Evolutionary conservation across 306 rosid genomes (phyloP).

Genomic region (Quillaja saponaria): DNA sequence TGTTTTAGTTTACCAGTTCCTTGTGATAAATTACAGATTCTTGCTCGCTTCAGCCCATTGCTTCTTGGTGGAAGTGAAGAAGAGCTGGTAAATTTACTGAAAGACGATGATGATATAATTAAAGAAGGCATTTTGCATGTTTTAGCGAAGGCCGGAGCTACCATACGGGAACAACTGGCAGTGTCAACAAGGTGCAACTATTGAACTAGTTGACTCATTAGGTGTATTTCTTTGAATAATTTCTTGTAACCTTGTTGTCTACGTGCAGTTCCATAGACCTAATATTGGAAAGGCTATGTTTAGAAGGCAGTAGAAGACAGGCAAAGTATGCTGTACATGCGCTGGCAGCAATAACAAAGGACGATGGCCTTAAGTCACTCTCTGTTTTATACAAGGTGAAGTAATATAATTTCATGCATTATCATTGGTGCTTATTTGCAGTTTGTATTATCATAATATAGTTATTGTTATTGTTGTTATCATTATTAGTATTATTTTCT

Average conservation of each 20-base stretch:
- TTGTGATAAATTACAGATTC: constrained; percentile 58
- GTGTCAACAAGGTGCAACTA: constrained; percentile 68
- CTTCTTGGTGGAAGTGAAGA: constrained; percentile 81
- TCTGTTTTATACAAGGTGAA: constrained; percentile 94
- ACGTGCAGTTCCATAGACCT: constrained; percentile 85
- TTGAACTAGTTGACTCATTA: constrained; percentile 18
- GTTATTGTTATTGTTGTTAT: constrained; percentile 3
- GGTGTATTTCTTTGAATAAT: constrained; percentile 19
- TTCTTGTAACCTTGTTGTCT: constrained; percentile 32
- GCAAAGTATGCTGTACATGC: constrained; percentile 98
- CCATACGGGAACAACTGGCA: constrained; percentile 79
- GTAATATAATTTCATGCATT: constrained; percentile 36
- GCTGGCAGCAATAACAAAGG: constrained; percentile 92
- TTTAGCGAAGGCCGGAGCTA: constrained; percentile 94
- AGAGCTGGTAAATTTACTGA: constrained; percentile 72
- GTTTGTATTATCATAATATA: not conserved
- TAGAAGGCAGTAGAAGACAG: constrained; percentile 93
- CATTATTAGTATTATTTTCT: not conserved
- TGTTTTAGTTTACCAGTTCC: constrained; percentile 14
- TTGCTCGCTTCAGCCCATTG: constrained; percentile 86
- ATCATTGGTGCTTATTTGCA: constrained; percentile 1
- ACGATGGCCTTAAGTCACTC: constrained; percentile 89
- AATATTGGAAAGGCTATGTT: constrained; percentile 77
- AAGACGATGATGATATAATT: constrained; percentile 73
- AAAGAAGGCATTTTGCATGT: constrained; percentile 81